Evolutionary conservation across 768 basidiomycete genomes (phyloP), one percentile per base, ranked within the genome.

Genomic region (Leccinum subtestaceum): DNA sequence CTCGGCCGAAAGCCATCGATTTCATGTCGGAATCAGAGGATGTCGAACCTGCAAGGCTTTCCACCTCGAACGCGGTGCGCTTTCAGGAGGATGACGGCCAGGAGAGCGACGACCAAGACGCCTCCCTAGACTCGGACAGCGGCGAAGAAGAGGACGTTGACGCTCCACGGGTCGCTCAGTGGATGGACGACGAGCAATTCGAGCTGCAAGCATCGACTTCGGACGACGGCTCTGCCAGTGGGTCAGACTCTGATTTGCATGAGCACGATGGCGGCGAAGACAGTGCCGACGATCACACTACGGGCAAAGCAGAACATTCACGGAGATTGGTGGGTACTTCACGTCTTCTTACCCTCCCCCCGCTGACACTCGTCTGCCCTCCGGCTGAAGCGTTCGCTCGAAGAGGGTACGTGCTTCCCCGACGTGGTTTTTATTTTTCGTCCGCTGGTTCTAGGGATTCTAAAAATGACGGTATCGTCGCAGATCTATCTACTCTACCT

Each of bases 401-500:
- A 73, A 61, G 58, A 72, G 7, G 70, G 72, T 73, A 23, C 43
- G 43, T 43, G 2, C n/a, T 19, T 19, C n/a, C 12, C 13, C 46
- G 23, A 58, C 10, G 19, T 13, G 19, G n/a, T 23, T 31, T 4
- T 4, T 32, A 19, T 40, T 36, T 49, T 29, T 38, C 45, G 3
- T n/a, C 13, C 40, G 17, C n/a, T 43, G 40, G 25, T 43, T 40
- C 17, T 40, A 9, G 38, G 12, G 11, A 9, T 43, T 17, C 4
- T 1, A 12, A 34, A 25, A n/a, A 21, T 67, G 23, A 68, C 34
- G 17, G 5, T 8, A 52, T 52, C 12, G 3, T 23, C 52, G 7
- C 54, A 89, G 88, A 84, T 67, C 73, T 89, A 46, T 81, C 83
- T 21, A 70, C 77, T 34, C 63, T 92, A 27, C 85, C 90, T 1